Conservation (phyloP, 306 rosid species). For the Acmispon strigosus region DNA sequence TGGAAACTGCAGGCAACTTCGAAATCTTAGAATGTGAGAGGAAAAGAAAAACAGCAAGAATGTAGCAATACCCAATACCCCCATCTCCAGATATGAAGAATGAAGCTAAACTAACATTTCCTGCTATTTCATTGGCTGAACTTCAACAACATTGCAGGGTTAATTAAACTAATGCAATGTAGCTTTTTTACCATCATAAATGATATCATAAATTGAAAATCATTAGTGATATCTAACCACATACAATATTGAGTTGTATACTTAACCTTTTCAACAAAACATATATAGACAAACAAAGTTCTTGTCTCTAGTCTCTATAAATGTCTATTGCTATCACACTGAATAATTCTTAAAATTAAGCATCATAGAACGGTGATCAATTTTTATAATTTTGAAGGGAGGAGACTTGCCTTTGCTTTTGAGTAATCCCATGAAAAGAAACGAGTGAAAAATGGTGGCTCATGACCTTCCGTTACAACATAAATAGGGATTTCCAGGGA, state of each 20-base stretch:
- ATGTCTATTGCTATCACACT: neutral
- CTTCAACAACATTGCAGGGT: neutral
- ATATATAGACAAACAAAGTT: too few relatives aligned
- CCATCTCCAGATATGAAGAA: neutral
- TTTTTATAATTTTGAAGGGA: constrained; percentile 2
- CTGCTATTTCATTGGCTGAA: neutral
- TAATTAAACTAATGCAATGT: neutral
- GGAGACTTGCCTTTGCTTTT: constrained; percentile 62
- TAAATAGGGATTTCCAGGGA: constrained; percentile 60
- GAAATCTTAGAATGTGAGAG: neutral
- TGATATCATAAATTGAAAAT: too few relatives aligned
- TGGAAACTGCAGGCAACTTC: neutral
- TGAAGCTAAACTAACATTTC: neutral
- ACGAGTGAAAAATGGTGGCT: constrained; percentile 76
- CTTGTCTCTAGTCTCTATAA: neutral
- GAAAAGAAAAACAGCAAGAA: neutral
- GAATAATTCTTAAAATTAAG: neutral
- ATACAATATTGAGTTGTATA: neutral
- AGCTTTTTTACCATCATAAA: neutral
- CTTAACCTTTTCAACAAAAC: neutral
- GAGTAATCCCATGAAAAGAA: constrained; percentile 83
- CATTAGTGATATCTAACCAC: too few relatives aligned
- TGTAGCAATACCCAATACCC: neutral
- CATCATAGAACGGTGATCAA: neutral
- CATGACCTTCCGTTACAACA: constrained; percentile 75